phyloP scores from a whole-genome alignment of 495 filamentous ascomycete genomes.

The Trichoderma gamsii region DNA sequence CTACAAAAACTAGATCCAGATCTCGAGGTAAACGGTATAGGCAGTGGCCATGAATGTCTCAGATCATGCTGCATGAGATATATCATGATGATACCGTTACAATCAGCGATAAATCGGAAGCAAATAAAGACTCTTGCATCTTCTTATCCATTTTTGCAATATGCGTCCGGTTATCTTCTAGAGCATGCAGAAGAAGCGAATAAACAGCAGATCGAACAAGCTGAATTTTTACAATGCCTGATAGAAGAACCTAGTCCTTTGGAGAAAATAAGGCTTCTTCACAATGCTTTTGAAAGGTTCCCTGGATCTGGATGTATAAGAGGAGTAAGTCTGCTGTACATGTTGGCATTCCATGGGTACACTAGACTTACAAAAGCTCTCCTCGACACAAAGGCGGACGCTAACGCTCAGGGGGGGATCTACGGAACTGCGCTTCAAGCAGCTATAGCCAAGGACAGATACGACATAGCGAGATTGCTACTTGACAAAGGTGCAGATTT shows the following conservation, averaged over 20 bases:
- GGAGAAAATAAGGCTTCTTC: background rate
- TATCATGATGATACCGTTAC: background rate
- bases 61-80: background rate
- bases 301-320: background rate
- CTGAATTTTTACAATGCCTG: background rate
- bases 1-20: conserved; percentile 19
- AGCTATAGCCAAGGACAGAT: background rate
- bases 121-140: too few relatives aligned
- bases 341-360: background rate
- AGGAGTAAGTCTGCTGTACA: background rate
- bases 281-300: background rate
- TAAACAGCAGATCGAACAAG: background rate
- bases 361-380: background rate
- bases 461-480: background rate
- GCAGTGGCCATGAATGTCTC: conserved; percentile 16
- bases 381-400: conserved; percentile 14
- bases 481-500: background rate
- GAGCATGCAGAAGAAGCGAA: background rate
- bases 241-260: background rate
- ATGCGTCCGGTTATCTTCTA: background rate
- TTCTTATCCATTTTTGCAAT: background rate
- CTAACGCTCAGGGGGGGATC: background rate
- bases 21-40: conserved; percentile 13
- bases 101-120: background rate
- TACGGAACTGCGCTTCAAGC: background rate